These are phyloP conservation scores for Halenospora varia DNA, from an alignment of 495 filamentous ascomycete genomes.

Conservation along the genomic window DNA sequence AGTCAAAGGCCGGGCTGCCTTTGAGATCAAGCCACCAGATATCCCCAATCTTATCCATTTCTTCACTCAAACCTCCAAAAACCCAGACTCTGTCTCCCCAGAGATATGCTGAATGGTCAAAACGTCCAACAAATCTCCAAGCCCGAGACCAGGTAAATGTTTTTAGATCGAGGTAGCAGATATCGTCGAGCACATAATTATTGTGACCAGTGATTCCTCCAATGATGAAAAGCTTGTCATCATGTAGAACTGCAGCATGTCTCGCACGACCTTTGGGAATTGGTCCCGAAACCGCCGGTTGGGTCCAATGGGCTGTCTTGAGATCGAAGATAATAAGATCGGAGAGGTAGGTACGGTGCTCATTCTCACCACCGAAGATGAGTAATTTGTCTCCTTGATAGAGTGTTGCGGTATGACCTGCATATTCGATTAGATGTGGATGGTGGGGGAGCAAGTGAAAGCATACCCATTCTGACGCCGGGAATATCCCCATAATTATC, in stretches of 20 bases:
- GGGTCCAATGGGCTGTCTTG: conserved; percentile 87
- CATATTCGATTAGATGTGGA: conserved; percentile 11
- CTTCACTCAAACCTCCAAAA: conserved; percentile 89
- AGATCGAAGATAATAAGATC: conserved; percentile 96
- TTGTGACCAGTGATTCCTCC: conserved; percentile 87
- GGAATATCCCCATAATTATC: conserved; percentile 99
- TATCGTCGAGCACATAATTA: conserved; percentile 85
- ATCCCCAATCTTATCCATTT: conserved; percentile 94
- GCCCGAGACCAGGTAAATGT: conserved; percentile 97
- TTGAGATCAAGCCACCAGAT: conserved; percentile 96
- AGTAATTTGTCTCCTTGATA: conserved; percentile 92
- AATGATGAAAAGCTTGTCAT: conserved; percentile 92
- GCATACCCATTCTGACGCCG: conserved; percentile 89
- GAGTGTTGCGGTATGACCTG: conserved; percentile 92
- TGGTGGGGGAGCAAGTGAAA: conserved; percentile 16
- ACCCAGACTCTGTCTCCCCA: conserved; percentile 93
- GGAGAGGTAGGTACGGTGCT: conserved; percentile 90
- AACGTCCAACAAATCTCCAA: conserved; percentile 90
- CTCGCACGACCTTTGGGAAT: conserved; percentile 84
- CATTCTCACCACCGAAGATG: conserved; percentile 96
- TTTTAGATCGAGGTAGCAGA: conserved; percentile 93
- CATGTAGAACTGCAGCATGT: conserved; percentile 90
- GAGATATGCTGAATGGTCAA: conserved; percentile 90
- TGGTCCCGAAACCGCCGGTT: conserved; percentile 78
- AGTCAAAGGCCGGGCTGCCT: conserved; percentile 78